phyloP scores from a whole-genome alignment of 345 rosid species.

The Bretschneidera sinensis region DNA sequence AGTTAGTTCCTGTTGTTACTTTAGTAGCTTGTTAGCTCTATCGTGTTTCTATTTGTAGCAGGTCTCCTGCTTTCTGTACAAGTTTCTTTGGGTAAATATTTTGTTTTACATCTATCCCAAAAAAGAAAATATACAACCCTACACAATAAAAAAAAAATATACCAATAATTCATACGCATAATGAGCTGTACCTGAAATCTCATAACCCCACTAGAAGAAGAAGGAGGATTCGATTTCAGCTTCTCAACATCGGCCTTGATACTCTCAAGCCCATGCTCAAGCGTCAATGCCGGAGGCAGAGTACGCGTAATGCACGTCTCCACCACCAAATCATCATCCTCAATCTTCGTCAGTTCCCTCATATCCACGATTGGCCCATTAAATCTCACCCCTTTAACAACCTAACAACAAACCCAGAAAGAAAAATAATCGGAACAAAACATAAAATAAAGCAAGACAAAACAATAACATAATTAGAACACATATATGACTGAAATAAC shows the following conservation, averaged over 20 bases:
- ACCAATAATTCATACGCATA: neutral
- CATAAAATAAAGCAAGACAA: no score
- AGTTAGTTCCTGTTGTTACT: no score
- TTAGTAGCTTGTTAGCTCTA: no score
- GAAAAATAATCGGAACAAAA: neutral
- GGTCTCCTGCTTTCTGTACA: no score
- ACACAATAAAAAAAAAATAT: no score
- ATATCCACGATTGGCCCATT: slow-evolving; percentile 47
- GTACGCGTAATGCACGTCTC: slow-evolving; percentile 63
- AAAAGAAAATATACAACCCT: no score
- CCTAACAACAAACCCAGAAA: slow-evolving; percentile 23
- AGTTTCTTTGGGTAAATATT: no score
- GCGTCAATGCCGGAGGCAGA: slow-evolving; percentile 78
- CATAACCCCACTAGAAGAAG: slow-evolving; percentile 44
- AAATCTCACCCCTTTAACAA: slow-evolving; percentile 42
- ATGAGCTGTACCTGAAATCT: slow-evolving; percentile 66
- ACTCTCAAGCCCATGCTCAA: slow-evolving; percentile 56
- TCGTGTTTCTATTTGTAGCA: no score
- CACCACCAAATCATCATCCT: slow-evolving; percentile 48
- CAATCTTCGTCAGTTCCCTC: slow-evolving; percentile 26
- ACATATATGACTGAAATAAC: neutral
- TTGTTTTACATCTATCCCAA: no score
- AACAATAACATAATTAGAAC: neutral
- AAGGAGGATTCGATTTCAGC: slow-evolving; percentile 61
- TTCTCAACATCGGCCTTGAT: slow-evolving; percentile 51